phyloP scores from a whole-genome alignment of 306 rosid species.

The Benincasa hispida region DNA sequence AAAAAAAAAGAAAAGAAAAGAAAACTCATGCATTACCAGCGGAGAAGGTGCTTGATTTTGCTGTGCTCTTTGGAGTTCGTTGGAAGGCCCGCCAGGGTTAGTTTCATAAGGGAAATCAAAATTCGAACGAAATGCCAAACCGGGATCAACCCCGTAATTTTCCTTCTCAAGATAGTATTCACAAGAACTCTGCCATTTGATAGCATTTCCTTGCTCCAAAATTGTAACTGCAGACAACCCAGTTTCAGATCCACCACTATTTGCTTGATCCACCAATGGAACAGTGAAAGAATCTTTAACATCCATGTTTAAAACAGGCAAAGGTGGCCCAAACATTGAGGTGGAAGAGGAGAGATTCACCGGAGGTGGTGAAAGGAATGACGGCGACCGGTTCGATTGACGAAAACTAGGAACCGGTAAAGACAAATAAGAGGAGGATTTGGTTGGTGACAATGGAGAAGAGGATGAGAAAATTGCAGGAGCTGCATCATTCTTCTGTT shows the following conservation, averaged over 20 bases:
- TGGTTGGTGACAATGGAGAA: slow-evolving; percentile 3
- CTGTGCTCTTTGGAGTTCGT: slow-evolving; percentile 33
- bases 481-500: slow-evolving; percentile 29
- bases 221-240: slow-evolving; percentile 11
- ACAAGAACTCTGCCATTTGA: slow-evolving; percentile 26
- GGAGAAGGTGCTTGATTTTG: slow-evolving; percentile 28
- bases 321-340: slow-evolving; percentile 23
- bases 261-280: slow-evolving; percentile 22
- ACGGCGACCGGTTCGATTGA: slow-evolving; percentile 18
- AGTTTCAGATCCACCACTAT: slow-evolving; percentile 25
- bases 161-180: slow-evolving; percentile 33
- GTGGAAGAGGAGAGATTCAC: slow-evolving; percentile 19
- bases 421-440: slow-evolving; percentile 27
- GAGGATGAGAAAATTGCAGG: slow-evolving; percentile 19
- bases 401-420: slow-evolving; percentile 20
- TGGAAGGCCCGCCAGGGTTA: slow-evolving; percentile 22
- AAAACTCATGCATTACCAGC: slow-evolving; percentile 24
- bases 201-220: slow-evolving; percentile 22
- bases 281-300: slow-evolving; percentile 18
- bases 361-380: slow-evolving; percentile 19
- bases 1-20: neutral
- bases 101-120: slow-evolving; percentile 32
- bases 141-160: slow-evolving; percentile 23
- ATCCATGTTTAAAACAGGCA: slow-evolving; percentile 21
- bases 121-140: slow-evolving; percentile 27